Evolutionary conservation across 106 monocot genomes (phyloP).

Genomic region (Allium cepa): DNA sequence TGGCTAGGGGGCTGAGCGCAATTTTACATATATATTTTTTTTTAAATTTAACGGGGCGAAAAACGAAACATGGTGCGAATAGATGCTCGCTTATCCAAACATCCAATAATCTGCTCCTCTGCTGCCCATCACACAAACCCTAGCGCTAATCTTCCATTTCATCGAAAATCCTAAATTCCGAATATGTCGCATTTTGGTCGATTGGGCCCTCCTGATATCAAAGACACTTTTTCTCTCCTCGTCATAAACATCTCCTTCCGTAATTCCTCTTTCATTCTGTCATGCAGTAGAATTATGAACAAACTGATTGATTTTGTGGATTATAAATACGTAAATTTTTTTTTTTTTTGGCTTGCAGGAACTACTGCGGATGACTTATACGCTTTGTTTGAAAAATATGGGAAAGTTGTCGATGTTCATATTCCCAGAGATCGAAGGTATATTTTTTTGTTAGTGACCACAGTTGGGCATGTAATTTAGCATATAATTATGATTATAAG

Average conservation of each 20-base stretch:
- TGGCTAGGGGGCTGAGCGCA: too few species aligned
- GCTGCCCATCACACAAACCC: conserved; percentile 10
- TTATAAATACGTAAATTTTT: not conserved
- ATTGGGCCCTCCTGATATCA: conserved; percentile 88
- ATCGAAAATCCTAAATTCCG: not conserved
- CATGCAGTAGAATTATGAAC: too few species aligned
- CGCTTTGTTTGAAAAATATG: conserved; percentile 80
- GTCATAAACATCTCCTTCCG: conserved; percentile 90
- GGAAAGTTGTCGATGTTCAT: conserved; percentile 86
- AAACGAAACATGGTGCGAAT: too few species aligned
- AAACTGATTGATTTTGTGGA: too few species aligned
- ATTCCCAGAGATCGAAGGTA: conserved; percentile 90
- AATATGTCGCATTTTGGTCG: conserved; percentile 92
- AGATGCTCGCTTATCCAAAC: too few species aligned
- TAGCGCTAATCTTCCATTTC: conserved; percentile 27
- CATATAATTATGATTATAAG: too few species aligned
- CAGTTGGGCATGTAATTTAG: not conserved
- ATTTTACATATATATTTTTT: too few species aligned
- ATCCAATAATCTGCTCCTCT: not conserved
- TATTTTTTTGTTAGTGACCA: not conserved
- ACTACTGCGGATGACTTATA: conserved; percentile 75
- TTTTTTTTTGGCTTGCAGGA: conserved; percentile 22
- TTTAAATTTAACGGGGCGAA: too few species aligned
- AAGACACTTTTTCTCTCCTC: conserved; percentile 68
- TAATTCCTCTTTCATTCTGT: conserved; percentile 6